phyloP scores from a whole-genome alignment of 176 grass and related monocot species.

The Sorghum bicolor region DNA sequence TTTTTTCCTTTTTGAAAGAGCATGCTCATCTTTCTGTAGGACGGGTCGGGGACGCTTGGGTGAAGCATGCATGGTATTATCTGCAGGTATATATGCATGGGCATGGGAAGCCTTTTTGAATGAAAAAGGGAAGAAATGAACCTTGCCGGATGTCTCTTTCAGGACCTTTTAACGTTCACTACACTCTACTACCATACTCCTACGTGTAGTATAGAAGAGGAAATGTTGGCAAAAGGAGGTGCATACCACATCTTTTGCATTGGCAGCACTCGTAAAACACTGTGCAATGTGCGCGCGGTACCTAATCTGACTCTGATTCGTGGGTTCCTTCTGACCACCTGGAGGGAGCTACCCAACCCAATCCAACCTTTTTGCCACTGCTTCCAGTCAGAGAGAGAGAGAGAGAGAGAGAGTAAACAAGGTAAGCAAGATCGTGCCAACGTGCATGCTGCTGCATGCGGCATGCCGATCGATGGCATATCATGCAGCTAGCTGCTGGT shows the following conservation, averaged over 20 bases:
- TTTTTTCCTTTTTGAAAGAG: too few relatives aligned
- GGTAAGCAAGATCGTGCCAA: slow-evolving; percentile 4
- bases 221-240: slow-evolving; percentile 34
- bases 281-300: too few relatives aligned
- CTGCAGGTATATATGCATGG: background rate
- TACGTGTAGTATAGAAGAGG: background rate
- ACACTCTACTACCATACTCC: background rate
- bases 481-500: background rate
- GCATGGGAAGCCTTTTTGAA: background rate
- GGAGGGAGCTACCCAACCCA: background rate
- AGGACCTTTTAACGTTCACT: background rate
- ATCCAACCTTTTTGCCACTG: background rate
- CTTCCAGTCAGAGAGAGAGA: slow-evolving; percentile 28
- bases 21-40: slow-evolving; percentile 2
- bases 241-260: background rate
- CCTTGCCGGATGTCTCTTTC: slow-evolving; percentile 14
- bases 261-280: background rate
- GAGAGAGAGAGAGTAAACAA: background rate
- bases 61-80: background rate
- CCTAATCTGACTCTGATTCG: background rate
- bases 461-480: background rate
- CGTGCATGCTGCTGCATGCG: background rate
- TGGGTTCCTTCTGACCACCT: background rate
- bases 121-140: slow-evolving; percentile 4
- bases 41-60: background rate